Conservation (phyloP, 176 grass and related monocot species). For the Areca catechu region DNA sequence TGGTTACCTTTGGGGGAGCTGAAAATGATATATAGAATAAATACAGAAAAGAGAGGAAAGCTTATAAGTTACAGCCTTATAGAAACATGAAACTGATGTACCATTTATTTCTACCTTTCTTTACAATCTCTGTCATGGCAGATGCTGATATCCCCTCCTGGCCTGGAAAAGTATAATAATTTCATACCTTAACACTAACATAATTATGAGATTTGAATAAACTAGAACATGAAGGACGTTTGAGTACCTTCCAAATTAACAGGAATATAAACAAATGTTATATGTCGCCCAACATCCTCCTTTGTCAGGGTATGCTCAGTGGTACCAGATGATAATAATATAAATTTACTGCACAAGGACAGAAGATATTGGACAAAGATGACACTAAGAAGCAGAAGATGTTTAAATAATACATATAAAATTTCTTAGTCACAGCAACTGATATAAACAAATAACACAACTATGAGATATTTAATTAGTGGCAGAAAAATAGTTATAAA, state of each 20-base stretch:
- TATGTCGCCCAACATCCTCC: constrained; percentile 44
- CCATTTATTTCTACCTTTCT: constrained; percentile 56
- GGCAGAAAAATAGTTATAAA: no score
- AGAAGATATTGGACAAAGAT: no score
- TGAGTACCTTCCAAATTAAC: constrained; percentile 65
- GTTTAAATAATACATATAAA: no score
- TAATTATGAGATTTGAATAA: no score
- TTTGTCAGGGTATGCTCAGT: constrained; percentile 60
- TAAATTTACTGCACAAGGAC: constrained; percentile 43
- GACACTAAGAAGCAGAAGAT: no score
- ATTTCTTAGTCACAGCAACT: no score
- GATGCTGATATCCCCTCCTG: constrained; percentile 62
- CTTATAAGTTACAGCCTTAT: background rate
- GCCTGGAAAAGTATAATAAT: constrained; percentile 30
- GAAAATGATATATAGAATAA: constrained; percentile 14
- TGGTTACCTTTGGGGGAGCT: constrained; percentile 80
- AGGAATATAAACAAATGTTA: constrained; percentile 82
- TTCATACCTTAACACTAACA: no score
- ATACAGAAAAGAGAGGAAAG: background rate
- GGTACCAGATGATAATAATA: constrained; percentile 60
- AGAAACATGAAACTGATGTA: constrained; percentile 1
- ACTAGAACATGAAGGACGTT: no score
- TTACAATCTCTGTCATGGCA: constrained; percentile 52
- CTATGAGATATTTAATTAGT: no score
- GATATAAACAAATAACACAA: no score